Base-by-base conservation (phyloP, 805 yeast genomes). In the Monosporozyma unispora region DNA sequence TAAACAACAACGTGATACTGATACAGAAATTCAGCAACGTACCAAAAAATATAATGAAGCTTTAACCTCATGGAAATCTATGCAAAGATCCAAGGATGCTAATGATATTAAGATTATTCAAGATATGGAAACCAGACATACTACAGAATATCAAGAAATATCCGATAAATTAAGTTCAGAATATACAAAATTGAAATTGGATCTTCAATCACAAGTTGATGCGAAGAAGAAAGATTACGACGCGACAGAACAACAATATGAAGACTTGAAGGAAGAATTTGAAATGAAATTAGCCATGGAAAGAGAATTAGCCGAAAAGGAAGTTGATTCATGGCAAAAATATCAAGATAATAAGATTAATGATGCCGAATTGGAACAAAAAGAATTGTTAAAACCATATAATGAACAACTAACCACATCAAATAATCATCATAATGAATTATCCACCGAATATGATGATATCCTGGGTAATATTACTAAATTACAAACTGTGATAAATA, bases 1-100 rank as follows among this genome's bases (percentile, higher is more conserved):
- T 16, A 74, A 70, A 23, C 76, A 77, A 42, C 95, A 88, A 68
- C 79, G 96, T 51, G 70, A 70, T 40, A 68, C 72, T 42, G 87
- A 83, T 64, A 70, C 69, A 45, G 79, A 71, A 55, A 63, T 66
- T 54, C 66, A 67, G 41, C 61, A 64, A 48, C 52, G 70, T 53
- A 60, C 60, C 45, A 70, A 67, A 22, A 70, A 69, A 46, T 66
- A 70, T 51, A 60, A 66, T 50, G 55, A 67, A 44, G 68, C 68
- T 16, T 72, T 74, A 49, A 70, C 65, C 42, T 73, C 69, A 39
- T 69, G 71, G 57, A 73, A 71, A 55, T 60, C 63, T 41, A 66
- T 71, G 52, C 72, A 71, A 57, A 62, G 57, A 51, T 63, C 66
- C 29, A 68, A 66, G 52, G 67, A 68, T 52, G 55, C 59, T 37